Evolutionary conservation across 306 rosid species (phyloP), one percentile per base, ranked within the genome.

Genomic region (Rubus parviflorus): DNA sequence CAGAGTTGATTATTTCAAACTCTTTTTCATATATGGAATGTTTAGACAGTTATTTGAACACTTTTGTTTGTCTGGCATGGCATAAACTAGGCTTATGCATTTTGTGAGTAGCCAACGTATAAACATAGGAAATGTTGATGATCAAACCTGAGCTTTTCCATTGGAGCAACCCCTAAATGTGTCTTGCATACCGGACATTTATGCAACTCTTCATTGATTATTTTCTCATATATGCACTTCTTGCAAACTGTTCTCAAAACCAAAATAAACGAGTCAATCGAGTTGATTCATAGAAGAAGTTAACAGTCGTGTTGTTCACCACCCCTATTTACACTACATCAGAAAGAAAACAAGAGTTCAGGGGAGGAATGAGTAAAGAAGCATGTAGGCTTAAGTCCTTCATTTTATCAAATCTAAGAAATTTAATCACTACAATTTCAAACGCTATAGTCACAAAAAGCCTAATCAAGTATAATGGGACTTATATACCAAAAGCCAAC

Each of bases 171-270:
- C 52, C 97, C 96, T 76, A 90, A 82, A 72, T 90, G 40, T 42
- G 35, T 42, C 13, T 90, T 78, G 88, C 97, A 92, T 25, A 54
- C 73, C 7, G 97, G 96, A 79, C 97, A 92, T 56, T 53, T 66
- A 35, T 49, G 43, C 45, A 78, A 35, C 14, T 73, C 45, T 70
- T 86, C 88, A 30, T 86, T 86, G 19, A 20, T 72, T 57, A 92
- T 67, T 86, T 88, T 90, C 68, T 82, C 74, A 23, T 79, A 49
- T 78, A 92, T 87, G 86, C 97, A 92, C 46, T 77, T 75, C 92
- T 85, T 87, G 88, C 97, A 92, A 84, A 92, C 97, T 92, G 85
- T 83, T 68, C 38, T 30, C 78, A 67, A 65, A 68, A 22, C 14
- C 74, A 68, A 76, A 54, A 78, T 38, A 79, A 30, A 25, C 67